Evolutionary conservation across 176 grass and related monocot genomes (phyloP).

Genomic region (Raddia distichophylla): DNA sequence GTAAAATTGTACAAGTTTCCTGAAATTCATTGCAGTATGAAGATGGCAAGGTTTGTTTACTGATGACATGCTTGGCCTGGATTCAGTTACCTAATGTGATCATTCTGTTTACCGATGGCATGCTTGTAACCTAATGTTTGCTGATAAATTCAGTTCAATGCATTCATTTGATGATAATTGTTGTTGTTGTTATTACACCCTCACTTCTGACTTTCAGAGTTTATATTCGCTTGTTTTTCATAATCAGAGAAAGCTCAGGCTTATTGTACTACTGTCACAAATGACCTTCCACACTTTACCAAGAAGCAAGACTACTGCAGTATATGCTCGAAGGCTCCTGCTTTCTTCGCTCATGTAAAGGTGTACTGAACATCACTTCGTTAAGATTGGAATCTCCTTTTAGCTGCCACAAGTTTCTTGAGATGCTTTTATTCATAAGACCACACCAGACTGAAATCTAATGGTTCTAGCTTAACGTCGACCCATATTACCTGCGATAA

Average conservation of each 20-base stretch:
- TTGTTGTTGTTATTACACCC: not conserved
- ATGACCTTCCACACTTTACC: not conserved
- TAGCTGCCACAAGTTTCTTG: constrained; percentile 35
- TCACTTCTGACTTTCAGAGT: not conserved
- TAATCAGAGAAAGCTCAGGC: not conserved
- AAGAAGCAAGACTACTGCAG: constrained; percentile 25
- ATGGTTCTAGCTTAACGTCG: not conserved
- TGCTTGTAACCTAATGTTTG: not conserved
- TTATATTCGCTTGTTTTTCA: constrained; percentile 7
- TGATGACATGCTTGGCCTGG: not conserved
- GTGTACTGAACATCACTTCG: constrained; percentile 17
- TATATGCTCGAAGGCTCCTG: constrained; percentile 31
- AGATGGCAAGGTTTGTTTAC: constrained; percentile 23
- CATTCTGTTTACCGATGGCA: too few relatives aligned
- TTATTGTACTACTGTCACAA: constrained; percentile 9
- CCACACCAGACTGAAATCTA: not conserved
- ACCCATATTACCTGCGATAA: not conserved
- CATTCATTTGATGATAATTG: not conserved
- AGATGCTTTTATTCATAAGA: constrained; percentile 38
- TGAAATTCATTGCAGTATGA: constrained; percentile 19
- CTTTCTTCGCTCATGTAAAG: constrained; percentile 32
- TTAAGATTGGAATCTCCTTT: constrained; percentile 45
- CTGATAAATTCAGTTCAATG: constrained; percentile 3
- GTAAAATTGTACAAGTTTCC: constrained; percentile 29
- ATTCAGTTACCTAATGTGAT: too few relatives aligned